Evolutionary conservation across 202 grass and related monocot species (phyloP).

Genomic region (Zizania palustris): DNA sequence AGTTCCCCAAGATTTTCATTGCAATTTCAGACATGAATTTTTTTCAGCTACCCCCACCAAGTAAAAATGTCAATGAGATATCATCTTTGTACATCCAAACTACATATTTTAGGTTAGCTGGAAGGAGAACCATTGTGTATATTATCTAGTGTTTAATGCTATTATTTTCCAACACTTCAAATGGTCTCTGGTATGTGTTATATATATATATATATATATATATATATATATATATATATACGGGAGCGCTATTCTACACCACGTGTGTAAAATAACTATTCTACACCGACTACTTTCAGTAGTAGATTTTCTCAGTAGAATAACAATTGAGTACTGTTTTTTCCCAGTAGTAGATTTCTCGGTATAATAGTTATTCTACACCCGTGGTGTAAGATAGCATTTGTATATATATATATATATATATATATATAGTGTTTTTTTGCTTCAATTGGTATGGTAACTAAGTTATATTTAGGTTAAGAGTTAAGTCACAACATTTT

Average conservation of each 20-base stretch:
- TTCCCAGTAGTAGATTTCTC: too few species aligned
- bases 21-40: neutral
- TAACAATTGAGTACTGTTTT: too few species aligned
- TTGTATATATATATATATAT: too few species aligned
- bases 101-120: neutral
- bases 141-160: neutral
- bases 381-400: too few species aligned
- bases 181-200: neutral
- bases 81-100: neutral
- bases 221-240: too few species aligned
- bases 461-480: neutral
- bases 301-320: too few species aligned
- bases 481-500: neutral
- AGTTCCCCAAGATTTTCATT: neutral
- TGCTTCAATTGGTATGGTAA: neutral
- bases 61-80: neutral
- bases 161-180: neutral
- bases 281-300: too few species aligned
- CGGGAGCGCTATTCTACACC: too few species aligned
- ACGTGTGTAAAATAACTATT: too few species aligned
- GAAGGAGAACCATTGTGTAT: neutral
- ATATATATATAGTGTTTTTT: too few species aligned
- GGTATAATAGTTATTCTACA: too few species aligned
- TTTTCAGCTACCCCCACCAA: neutral
- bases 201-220: too few species aligned